Percentiles rank a stretch among this genome's conserved stretches.
Evolutionary conservation across 148 eudicot genomes (phyloP).

Genomic region (Hydrangea macrophylla): DNA sequence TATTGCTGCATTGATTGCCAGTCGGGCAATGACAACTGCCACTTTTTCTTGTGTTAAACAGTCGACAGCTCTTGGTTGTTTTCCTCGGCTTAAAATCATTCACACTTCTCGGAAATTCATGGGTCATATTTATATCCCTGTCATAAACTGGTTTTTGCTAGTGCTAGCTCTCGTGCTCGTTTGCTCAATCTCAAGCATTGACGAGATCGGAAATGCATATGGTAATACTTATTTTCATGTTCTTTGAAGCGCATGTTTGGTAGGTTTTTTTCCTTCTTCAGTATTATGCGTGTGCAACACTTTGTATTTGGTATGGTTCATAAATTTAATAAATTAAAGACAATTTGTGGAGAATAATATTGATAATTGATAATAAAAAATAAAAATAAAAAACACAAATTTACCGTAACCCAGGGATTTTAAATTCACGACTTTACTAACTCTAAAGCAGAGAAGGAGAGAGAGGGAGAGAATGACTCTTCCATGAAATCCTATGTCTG

Average conservation of each 20-base stretch:
- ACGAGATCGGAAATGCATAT: constrained; percentile 96
- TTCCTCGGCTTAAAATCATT: constrained; percentile 93
- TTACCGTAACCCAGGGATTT: too few relatives aligned
- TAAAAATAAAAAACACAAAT: too few relatives aligned
- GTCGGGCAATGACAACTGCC: constrained; percentile 97
- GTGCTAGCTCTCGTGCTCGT: constrained; percentile 64
- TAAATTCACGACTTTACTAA: too few relatives aligned
- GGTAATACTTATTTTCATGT: constrained; percentile 42
- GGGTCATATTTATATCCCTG: constrained; percentile 98
- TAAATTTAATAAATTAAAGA: too few relatives aligned
- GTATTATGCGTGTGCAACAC: too few relatives aligned
- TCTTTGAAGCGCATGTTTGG: constrained; percentile 3
- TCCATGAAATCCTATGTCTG: too few relatives aligned
- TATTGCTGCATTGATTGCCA: constrained; percentile 91
- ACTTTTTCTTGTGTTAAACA: constrained; percentile 97
- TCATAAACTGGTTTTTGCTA: constrained; percentile 95
- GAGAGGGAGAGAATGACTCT: too few relatives aligned
- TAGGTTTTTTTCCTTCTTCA: neutral
- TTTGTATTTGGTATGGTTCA: too few relatives aligned
- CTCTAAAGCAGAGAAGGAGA: too few relatives aligned
- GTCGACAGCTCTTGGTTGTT: constrained; percentile 91
- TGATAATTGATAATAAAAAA: too few relatives aligned
- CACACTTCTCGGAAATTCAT: constrained; percentile 96
- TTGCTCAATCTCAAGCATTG: constrained; percentile 70
- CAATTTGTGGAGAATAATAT: too few relatives aligned